Percentiles rank a stretch among this genome's conserved stretches.
phyloP scores from a whole-genome alignment of 768 basidiomycete genomes.

The Coprinellus micaceus region DNA sequence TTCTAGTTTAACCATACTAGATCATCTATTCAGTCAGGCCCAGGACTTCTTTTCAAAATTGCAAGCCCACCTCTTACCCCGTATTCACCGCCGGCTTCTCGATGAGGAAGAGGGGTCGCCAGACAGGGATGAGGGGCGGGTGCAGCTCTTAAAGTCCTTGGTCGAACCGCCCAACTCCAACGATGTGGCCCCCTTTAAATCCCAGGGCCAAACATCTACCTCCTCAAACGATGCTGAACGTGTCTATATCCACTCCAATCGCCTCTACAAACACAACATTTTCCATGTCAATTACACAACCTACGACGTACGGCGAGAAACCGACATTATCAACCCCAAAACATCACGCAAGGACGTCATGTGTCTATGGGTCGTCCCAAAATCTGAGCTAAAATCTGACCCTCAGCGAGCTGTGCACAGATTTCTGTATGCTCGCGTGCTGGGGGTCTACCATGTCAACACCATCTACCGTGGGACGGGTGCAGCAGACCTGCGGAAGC shows the following conservation, averaged over 20 bases:
- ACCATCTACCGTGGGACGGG: slow-evolving; percentile 1
- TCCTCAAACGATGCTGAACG: neutral
- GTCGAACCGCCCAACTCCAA: neutral
- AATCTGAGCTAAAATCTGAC: slow-evolving; percentile 13
- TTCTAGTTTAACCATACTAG: neutral
- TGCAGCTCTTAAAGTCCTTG: neutral
- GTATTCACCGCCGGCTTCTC: slow-evolving; percentile 16
- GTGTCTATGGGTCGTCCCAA: neutral
- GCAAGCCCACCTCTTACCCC: slow-evolving; percentile 29
- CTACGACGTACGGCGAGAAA: slow-evolving; percentile 16
- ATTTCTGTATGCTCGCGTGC: slow-evolving; percentile 20
- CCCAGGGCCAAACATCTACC: no score
- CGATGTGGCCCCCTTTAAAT: neutral
- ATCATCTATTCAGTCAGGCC: neutral
- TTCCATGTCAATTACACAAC: slow-evolving; percentile 16
- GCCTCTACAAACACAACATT: slow-evolving; percentile 11
- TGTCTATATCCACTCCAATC: slow-evolving; percentile 6
- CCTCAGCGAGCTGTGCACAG: slow-evolving; percentile 12
- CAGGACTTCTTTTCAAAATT: slow-evolving; percentile 30
- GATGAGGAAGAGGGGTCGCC: neutral
- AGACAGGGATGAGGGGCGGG: neutral
- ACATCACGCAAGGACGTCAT: neutral
- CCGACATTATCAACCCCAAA: slow-evolving; percentile 17
- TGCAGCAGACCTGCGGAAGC: neutral
- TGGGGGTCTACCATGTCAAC: slow-evolving; percentile 18